Evolutionary conservation across 768 basidiomycete species (phyloP), one percentile per base, ranked within the genome.

Genomic region (Lanmaoa pseudosensibilis): DNA sequence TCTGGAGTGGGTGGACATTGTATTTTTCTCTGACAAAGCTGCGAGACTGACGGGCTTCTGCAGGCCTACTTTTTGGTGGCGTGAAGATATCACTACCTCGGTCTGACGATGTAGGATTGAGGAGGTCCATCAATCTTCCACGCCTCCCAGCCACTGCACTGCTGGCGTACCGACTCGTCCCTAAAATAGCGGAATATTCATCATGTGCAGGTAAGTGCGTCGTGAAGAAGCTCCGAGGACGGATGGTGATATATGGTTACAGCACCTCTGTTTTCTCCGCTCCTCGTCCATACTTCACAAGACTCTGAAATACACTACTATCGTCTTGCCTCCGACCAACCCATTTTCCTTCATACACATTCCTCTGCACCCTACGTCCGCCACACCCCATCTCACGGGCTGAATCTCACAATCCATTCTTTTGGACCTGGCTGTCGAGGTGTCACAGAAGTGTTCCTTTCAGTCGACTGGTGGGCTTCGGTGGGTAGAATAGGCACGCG

Each of bases 401-500:
- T 90, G 18, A 74, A 79, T 41, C 73, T 93, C 52, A 80, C 75
- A 2, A 73, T 93, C 9, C 83, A 87, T 64, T 79, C 84, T 0
- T 80, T 83, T 4, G 81, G 79, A 10, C 44, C 71, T 5, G 73
- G 70, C 15, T 94, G 92, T 68, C 47, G 58, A 36, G 66, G 59
- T 36, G 71, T 66, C 39, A 58, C 68, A 36, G 16, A 59, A 5
- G 60, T 94, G 4, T 62, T 68, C 2, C 66, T 96, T n/a, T 71
- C 73, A 15, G 66, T 96, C 8, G 90, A 94, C 66, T 85, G 86
- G 84, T 75, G 77, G 69, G 77, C 81, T 11, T 91, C 87, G 2
- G 55, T 92, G 7, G 91, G 90, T 2, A 79, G 88, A 37, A 80
- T 84, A 69, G 84, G 85, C 2, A 75, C 85, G 18, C 79, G 96